phyloP scores from a whole-genome alignment of 2,329 filamentous ascomycete genomes.

The Xylaria sp. region DNA sequence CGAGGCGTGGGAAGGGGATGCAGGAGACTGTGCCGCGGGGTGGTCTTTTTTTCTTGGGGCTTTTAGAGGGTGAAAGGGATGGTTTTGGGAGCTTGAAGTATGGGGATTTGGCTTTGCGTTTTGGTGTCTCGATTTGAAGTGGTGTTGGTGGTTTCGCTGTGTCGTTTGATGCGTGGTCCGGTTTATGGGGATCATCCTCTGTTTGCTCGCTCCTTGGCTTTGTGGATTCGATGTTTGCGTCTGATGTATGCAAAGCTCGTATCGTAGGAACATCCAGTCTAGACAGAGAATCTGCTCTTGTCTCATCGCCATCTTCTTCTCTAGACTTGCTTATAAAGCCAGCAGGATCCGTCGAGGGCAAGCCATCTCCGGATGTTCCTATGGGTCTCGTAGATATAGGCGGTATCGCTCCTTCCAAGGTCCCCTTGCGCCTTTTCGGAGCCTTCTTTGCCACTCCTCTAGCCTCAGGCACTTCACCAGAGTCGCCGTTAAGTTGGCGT shows the following conservation, averaged over 20 bases:
- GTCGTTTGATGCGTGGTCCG: neutral
- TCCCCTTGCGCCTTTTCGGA: neutral
- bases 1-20: conserved; percentile 75
- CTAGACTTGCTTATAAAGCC: neutral
- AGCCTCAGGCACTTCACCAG: neutral
- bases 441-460: conserved; percentile 3
- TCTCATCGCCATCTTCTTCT: neutral
- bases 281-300: neutral
- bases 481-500: neutral
- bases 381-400: neutral
- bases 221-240: neutral
- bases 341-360: neutral
- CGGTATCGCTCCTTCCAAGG: neutral
- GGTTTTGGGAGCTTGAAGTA: conserved; percentile 47
- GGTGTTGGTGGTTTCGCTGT: neutral
- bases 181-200: neutral
- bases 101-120: conserved; percentile 49
- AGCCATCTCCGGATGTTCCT: no score
- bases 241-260: neutral
- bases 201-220: neutral
- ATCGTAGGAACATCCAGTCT: neutral
- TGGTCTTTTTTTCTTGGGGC: conserved; percentile 49
- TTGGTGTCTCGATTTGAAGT: conserved; percentile 38
- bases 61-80: conserved; percentile 35
- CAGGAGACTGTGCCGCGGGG: conserved; percentile 61